Percentiles rank a stretch among this genome's conserved stretches.
phyloP scores from a whole-genome alignment of 129 eudicot species.

The Tagetes erecta region DNA sequence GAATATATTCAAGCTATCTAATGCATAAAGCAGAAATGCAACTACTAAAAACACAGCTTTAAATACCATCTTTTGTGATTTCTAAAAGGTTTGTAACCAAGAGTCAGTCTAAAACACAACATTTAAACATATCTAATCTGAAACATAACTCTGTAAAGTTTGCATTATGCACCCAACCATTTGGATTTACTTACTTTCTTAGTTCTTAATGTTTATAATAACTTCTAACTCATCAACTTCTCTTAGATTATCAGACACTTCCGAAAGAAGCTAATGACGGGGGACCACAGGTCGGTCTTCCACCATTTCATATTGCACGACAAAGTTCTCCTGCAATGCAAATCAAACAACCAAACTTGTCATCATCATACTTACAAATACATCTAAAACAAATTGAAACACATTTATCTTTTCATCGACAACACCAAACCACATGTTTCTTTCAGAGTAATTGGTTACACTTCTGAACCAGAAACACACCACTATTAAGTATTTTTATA shows the following conservation, averaged over 20 bases:
- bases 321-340: constrained; percentile 74
- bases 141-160: constrained; percentile 23
- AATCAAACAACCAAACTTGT: constrained; percentile 19
- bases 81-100: constrained; percentile 4
- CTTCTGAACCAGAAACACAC: constrained; percentile 2
- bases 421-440: not conserved
- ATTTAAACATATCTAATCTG: constrained; percentile 15
- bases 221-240: constrained; percentile 29
- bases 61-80: not conserved
- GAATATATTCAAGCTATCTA: not conserved
- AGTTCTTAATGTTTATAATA: constrained; percentile 17
- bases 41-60: not conserved
- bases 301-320: constrained; percentile 75
- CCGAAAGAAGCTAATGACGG: constrained; percentile 35
- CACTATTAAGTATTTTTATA: not conserved
- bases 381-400: too few species aligned
- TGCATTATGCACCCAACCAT: constrained; percentile 33
- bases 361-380: not conserved
- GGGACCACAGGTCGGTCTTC: constrained; percentile 75
- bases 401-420: not conserved
- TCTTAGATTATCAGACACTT: constrained; percentile 8
- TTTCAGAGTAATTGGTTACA: constrained; percentile 5
- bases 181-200: constrained; percentile 30
- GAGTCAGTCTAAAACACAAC: constrained; percentile 29
- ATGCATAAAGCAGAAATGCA: not conserved